A percentile compares a stretch with the other conserved stretches of the same genome.
phyloP scores from a whole-genome alignment of 805 yeast genomes.

The Ogataea polymorpha region DNA sequence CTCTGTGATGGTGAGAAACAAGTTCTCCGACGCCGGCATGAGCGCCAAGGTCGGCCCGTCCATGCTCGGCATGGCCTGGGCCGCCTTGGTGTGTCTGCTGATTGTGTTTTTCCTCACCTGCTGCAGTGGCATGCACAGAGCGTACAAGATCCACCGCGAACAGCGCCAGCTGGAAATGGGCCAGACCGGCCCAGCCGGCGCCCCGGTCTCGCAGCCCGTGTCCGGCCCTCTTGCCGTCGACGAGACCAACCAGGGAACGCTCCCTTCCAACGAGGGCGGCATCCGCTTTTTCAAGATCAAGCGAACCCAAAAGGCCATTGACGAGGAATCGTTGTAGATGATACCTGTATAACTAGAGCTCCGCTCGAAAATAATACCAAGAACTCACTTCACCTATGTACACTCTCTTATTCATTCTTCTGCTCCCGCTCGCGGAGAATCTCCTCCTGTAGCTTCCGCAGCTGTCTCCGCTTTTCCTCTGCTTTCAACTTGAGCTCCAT shows the following conservation, averaged over 20 bases:
- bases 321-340: constrained; percentile 34
- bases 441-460: constrained; percentile 23
- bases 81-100: constrained; percentile 53
- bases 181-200: constrained; percentile 5
- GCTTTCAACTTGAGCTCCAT: constrained; percentile 22
- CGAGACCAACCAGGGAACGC: constrained; percentile 21
- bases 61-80: constrained; percentile 67
- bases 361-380: neutral
- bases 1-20: constrained; percentile 67
- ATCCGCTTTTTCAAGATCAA: constrained; percentile 76
- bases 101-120: constrained; percentile 52
- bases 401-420: neutral
- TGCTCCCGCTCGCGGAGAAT: constrained; percentile 18
- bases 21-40: constrained; percentile 50
- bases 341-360: constrained; percentile 5
- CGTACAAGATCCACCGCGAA: constrained; percentile 50
- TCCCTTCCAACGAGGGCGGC: constrained; percentile 47
- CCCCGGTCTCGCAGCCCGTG: constrained; percentile 11
- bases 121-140: constrained; percentile 44
- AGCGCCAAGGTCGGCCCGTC: constrained; percentile 52
- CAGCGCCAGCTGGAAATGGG: constrained; percentile 31
- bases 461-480: constrained; percentile 23
- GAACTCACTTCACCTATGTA: neutral
- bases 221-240: constrained; percentile 30
- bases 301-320: constrained; percentile 44